phyloP scores from a whole-genome alignment of 306 rosid species.

The Prunus salicina region DNA sequence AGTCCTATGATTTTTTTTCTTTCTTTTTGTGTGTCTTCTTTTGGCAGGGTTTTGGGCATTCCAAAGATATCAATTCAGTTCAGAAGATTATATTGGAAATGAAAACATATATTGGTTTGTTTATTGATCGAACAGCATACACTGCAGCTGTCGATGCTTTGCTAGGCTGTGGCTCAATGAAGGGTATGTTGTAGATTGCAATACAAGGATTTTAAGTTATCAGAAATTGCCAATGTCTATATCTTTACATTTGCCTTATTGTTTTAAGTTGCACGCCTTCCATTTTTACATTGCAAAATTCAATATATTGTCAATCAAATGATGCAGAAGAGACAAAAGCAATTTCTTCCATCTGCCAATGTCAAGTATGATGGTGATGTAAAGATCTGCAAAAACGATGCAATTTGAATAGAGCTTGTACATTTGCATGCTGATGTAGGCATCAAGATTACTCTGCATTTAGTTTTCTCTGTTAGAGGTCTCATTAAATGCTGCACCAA shows the following conservation, averaged over 20 bases:
- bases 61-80: conserved; percentile 58
- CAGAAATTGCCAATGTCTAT: not conserved
- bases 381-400: not conserved
- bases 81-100: conserved; percentile 64
- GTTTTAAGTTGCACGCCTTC: not conserved
- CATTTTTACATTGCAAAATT: not conserved
- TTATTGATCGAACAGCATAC: conserved; percentile 79
- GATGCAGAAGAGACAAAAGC: not conserved
- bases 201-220: not conserved
- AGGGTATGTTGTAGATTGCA: conserved; percentile 44
- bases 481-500: not conserved
- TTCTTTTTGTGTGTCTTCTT: not conserved
- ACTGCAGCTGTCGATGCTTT: conserved; percentile 72
- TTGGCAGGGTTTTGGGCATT: conserved; percentile 67
- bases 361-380: not conserved
- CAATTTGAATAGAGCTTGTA: not conserved
- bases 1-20: not conserved
- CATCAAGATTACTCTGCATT: not conserved
- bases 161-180: conserved; percentile 59
- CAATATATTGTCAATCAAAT: not conserved
- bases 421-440: not conserved
- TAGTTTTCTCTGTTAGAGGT: not conserved
- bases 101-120: conserved; percentile 50
- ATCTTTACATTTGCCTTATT: not conserved
- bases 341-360: not conserved